Conservation (phyloP, 306 rosid genomes). For the Quillaja saponaria region DNA sequence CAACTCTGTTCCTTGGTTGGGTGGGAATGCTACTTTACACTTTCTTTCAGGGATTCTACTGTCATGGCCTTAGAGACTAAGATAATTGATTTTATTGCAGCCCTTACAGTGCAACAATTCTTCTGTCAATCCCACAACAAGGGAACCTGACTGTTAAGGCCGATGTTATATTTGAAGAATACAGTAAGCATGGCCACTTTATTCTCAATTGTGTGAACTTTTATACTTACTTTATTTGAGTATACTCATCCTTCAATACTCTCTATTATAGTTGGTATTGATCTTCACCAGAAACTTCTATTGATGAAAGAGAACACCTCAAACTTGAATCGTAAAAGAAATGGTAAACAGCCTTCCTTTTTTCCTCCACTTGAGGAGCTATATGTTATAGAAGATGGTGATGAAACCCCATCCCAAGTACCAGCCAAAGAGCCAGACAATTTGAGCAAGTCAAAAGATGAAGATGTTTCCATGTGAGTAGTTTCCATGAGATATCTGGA, state of each 20-base stretch:
- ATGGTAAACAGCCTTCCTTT: slow-evolving; percentile 39
- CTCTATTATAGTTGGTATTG: slow-evolving; percentile 75
- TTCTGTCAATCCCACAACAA: slow-evolving; percentile 55
- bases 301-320: slow-evolving; percentile 49
- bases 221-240: slow-evolving; percentile 12
- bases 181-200: slow-evolving; percentile 52
- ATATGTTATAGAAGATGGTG: slow-evolving; percentile 54
- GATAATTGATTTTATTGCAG: slow-evolving; percentile 50
- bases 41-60: slow-evolving; percentile 6
- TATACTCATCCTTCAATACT: slow-evolving; percentile 23
- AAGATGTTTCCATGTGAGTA: slow-evolving; percentile 54
- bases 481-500: slow-evolving; percentile 18
- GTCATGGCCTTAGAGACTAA: slow-evolving; percentile 23
- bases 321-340: slow-evolving; percentile 41
- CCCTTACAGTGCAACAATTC: slow-evolving; percentile 70
- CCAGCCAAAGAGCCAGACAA: slow-evolving; percentile 43
- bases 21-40: slow-evolving; percentile 14
- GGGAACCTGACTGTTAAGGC: slow-evolving; percentile 81
- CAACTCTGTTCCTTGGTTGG: background rate
- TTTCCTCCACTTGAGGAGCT: slow-evolving; percentile 51
- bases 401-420: slow-evolving; percentile 34
- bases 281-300: slow-evolving; percentile 61
- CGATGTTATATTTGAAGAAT: slow-evolving; percentile 79
- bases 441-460: slow-evolving; percentile 32
- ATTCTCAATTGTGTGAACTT: slow-evolving; percentile 21